Base-by-base conservation (phyloP, 1,139 yeast species). In the Candida albicans region DNA sequence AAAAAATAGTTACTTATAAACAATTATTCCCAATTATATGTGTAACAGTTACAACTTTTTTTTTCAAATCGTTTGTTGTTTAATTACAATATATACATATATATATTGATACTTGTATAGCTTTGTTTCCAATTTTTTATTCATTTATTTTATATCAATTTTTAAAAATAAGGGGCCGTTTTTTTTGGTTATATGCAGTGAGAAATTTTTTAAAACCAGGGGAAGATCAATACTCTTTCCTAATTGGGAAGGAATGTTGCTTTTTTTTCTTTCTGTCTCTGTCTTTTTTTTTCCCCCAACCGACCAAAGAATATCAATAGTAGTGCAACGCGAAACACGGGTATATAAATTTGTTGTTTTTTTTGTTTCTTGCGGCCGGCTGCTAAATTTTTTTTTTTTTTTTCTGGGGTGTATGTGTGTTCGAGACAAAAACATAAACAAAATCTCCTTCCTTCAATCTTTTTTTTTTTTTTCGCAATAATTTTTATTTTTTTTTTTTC, bases 401-500 rank as follows among this genome's bases (percentile, higher is more conserved):
- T 30, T 9, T 10, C 14, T 29, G 32, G 14, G 13, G 14, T 13
- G 22, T 18, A 5, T 18, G 22, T 18, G 22, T 18, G 22, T 18
- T 5, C 22, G 5, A 18, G 3, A 18, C 22, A 18, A 18, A 18
- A 18, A 18, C 22, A 18, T 18, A 18, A 18, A 18, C 22, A 18
- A 18, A 12, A 13, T 8, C 27, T 26, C 22, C 11, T 33, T n/a
- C 18, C 18, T 27, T 35, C 13, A 22, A 26, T 35, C 26, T 35
- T 15, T 9, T 12, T 35, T 18, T 27, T 25, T 27, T 37, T 37
- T 37, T 37, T 37, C 39, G 39, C 39, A 37, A 37, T 37, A 33
- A 29, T 37, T 37, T 37, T 37, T 33, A 15, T 36, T 36, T 36
- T 36, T 35, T 35, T 35, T 35, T 10, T 35, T 15, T 32, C 24